Base-by-base conservation (phyloP, 2,329 filamentous ascomycete genomes). In the Aurifilum marmelostoma region DNA sequence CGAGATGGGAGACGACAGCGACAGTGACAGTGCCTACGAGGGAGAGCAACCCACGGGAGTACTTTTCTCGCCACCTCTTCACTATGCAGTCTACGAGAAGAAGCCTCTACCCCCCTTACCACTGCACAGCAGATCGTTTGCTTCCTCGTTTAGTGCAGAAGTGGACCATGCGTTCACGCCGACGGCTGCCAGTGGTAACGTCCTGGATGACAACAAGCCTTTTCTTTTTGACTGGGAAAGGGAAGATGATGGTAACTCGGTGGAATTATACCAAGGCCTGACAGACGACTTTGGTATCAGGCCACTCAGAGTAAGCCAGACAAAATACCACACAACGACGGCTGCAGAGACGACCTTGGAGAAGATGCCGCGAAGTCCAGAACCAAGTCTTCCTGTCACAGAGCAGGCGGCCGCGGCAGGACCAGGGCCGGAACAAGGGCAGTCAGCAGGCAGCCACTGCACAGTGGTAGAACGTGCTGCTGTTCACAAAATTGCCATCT, bases 41-140 rank as follows among this genome's bases (percentile, higher is more conserved):
- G 52, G 52, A 18, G 24, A 56, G 3, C 14, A 56, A 1, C 24
- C 24, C 5, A 21, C 54, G 58, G 59, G 62, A 16, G n/a, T 56
- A 7, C 47, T 41, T n/a, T 27, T 34, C 4, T 8, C 47, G 39
- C 65, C 65, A 16, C 68, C 68, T 14, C 52, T 65, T 16, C 27
- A 67, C 37, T 63, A 54, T n/a, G 43, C 61, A 6, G 65, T 65
- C 2, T 71, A 71, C 43, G 66, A 66, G 52, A 21, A 9, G 2
- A 71, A 62, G 59, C 68, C 70, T n/a, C 37, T 71, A 56, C 70
- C 70, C 63, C 34, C 66, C 14, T 24, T 70, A 2, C 70, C 70
- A 16, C 52, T 60, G 16, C 41, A 50, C 37, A 50, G 39, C 34
- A 64, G 24, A 54, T 66, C 67, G 1, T 12, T 27, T 6, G 47